These are phyloP conservation scores for Cladophialophora immunda DNA, from an alignment of 2,329 filamentous ascomycete genomes.

Conservation along the genomic window DNA sequence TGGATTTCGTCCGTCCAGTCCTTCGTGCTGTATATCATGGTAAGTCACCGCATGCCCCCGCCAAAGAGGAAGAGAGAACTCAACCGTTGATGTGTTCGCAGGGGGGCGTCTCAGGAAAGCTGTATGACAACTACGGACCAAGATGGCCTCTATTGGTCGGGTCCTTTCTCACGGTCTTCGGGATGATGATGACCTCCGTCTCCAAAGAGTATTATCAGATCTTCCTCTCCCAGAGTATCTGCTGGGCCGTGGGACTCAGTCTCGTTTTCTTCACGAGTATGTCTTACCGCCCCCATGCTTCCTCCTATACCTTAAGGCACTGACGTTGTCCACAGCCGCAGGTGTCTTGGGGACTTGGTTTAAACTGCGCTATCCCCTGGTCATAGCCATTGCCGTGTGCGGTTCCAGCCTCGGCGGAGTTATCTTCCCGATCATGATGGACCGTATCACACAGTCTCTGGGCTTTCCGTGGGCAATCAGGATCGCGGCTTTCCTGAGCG, in stretches of 20 bases:
- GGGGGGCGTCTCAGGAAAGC: too few species aligned
- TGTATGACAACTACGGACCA: slow-evolving; percentile 60
- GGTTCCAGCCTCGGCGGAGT: slow-evolving; percentile 66
- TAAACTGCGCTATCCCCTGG: slow-evolving; percentile 48
- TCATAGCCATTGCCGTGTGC: slow-evolving; percentile 60
- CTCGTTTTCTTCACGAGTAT: slow-evolving; percentile 58
- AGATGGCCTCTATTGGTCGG: slow-evolving; percentile 56
- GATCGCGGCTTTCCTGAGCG: slow-evolving; percentile 67
- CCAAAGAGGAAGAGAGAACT: too few species aligned
- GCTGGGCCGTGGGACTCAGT: slow-evolving; percentile 59
- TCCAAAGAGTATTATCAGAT: slow-evolving; percentile 64
- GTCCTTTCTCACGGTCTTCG: slow-evolving; percentile 63
- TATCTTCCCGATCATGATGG: slow-evolving; percentile 69
- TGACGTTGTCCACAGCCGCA: neutral
- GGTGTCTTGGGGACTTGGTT: slow-evolving; percentile 25
- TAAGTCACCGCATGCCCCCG: too few species aligned
- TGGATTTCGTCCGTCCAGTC: slow-evolving; percentile 67
- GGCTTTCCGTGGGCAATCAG: slow-evolving; percentile 67
- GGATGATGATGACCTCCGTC: slow-evolving; percentile 65
- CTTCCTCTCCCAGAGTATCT: slow-evolving; percentile 63
- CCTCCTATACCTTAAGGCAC: too few species aligned
- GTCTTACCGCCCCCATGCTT: too few species aligned
- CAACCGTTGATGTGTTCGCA: too few species aligned
- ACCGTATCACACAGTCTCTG: slow-evolving; percentile 60
- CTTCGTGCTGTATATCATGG: slow-evolving; percentile 41